Evolutionary conservation across 768 basidiomycete species (phyloP), one percentile per base, ranked within the genome.

Genomic region (Leucosporidium yakuticum): DNA sequence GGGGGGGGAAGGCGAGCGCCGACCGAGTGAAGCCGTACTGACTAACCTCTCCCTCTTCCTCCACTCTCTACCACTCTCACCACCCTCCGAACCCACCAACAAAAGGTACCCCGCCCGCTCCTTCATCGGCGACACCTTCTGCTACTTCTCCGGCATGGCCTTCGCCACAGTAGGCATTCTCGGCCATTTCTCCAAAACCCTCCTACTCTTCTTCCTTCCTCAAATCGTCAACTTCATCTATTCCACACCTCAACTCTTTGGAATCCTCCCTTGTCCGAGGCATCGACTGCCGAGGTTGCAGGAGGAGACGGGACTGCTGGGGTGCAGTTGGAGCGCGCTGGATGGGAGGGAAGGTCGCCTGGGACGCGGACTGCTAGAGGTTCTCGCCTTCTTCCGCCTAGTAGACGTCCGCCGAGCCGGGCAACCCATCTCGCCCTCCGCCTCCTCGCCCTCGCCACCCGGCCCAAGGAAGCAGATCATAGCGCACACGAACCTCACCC

Each of bases 71-170:
- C 6, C 61, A 20, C 29, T 2, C 29, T 55, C 44, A 6, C 39
- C 34, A 27, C 36, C 50, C 11, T 23, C 0, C 15, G 23, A 44
- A 48, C 14, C 17, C 47, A 27, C 15, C 34, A 5, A n/a, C 23
- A 62, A 19, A 75, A 97, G 95, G 93, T 98, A 95, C 77, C 96
- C 96, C 9, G 93, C 96, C 15, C 84, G 88, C 27, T 91, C 85
- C 0, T 99, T 98, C 77, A 90, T 93, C 0, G 96, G 96, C 4
- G 96, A 99, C 78, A 99, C 96, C 5, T 83, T 99, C 36, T 99
- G 96, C 79, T 99, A 99, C 80, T 87, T 97, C 50, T 86, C 92
- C 0, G 96, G 96, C 68, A 99, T 99, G 96, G 91, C 96, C 6
- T 98, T 99, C 77, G 88, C 96, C 1, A 94, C 96, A 14, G 93